These are phyloP conservation scores for Acanthamoeba healyi DNA, from an alignment of 208 protist species.

Conservation along the genomic window DNA sequence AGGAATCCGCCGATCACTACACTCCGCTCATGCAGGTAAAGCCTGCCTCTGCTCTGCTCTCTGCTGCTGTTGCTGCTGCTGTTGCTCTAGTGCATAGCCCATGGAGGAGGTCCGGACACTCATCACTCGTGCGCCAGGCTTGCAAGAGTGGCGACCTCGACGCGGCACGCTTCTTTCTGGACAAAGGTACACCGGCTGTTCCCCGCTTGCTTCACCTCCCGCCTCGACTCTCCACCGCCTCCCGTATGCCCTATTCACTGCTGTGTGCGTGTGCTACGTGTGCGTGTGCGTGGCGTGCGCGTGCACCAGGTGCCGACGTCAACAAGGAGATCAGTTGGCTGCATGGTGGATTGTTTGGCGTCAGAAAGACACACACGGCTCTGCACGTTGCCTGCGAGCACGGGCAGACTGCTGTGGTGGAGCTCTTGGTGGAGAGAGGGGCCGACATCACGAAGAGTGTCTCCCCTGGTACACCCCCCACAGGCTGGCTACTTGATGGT, in stretches of 20 bases:
- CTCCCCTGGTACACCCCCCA: too few relatives aligned
- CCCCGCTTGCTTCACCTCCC: too few relatives aligned
- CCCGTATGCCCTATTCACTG: too few relatives aligned
- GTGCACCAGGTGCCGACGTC: not conserved
- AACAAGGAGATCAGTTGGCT: constrained; percentile 3
- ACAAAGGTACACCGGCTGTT: too few relatives aligned
- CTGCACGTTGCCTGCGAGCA: not conserved
- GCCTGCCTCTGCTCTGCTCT: too few relatives aligned
- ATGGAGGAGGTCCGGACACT: too few relatives aligned
- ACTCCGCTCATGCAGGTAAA: not conserved
- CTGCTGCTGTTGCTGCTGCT: too few relatives aligned
- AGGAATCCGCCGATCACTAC: not conserved
- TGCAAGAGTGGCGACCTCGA: not conserved
- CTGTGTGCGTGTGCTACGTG: not conserved
- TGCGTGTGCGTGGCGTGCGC: not conserved
- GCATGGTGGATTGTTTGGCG: not conserved
- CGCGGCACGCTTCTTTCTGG: not conserved
- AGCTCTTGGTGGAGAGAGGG: not conserved
- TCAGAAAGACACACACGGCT: not conserved
- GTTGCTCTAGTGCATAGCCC: too few relatives aligned
- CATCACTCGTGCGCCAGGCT: not conserved
- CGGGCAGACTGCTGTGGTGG: not conserved
- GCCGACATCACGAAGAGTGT: not conserved
- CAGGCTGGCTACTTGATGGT: too few relatives aligned
- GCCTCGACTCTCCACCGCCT: too few relatives aligned